Evolutionary conservation across 306 rosid species (phyloP).

Genomic region (Cercis canadensis): DNA sequence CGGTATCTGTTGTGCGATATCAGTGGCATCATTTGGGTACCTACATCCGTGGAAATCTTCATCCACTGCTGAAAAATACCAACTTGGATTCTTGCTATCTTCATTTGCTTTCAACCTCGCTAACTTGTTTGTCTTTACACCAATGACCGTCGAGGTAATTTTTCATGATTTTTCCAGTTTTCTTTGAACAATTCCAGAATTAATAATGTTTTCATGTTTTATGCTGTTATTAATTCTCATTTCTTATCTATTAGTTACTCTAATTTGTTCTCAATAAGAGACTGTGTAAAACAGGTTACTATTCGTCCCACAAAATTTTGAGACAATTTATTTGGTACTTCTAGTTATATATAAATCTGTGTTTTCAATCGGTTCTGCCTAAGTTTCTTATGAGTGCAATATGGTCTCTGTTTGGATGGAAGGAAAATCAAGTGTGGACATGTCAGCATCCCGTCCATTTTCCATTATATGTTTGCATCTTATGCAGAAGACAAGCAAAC

Average conservation of each 20-base stretch:
- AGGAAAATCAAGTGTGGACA: background rate
- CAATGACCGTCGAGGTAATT: slow-evolving; percentile 94
- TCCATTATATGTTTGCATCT: background rate
- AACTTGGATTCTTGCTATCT: slow-evolving; percentile 91
- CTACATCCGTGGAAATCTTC: slow-evolving; percentile 95
- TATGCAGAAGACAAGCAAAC: background rate
- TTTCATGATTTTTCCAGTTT: background rate
- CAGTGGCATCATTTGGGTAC: slow-evolving; percentile 84
- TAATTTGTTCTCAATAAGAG: background rate
- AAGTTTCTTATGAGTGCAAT: background rate
- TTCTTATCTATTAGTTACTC: background rate
- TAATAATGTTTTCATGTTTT: background rate
- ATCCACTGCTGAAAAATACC: slow-evolving; percentile 74
- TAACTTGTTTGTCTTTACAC: slow-evolving; percentile 87
- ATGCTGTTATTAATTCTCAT: background rate
- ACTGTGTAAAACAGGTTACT: too few relatives aligned
- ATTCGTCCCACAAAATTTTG: background rate
- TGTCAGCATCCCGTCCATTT: background rate
- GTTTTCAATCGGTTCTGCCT: background rate
- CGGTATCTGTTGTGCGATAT: slow-evolving; percentile 66
- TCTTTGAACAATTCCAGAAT: background rate
- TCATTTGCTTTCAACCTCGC: slow-evolving; percentile 82
- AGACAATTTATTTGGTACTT: background rate
- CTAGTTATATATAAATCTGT: background rate
- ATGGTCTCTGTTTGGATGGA: slow-evolving; percentile 2